Conservation (phyloP, 2,329 filamentous ascomycete species). For the Neonectria punicea region DNA sequence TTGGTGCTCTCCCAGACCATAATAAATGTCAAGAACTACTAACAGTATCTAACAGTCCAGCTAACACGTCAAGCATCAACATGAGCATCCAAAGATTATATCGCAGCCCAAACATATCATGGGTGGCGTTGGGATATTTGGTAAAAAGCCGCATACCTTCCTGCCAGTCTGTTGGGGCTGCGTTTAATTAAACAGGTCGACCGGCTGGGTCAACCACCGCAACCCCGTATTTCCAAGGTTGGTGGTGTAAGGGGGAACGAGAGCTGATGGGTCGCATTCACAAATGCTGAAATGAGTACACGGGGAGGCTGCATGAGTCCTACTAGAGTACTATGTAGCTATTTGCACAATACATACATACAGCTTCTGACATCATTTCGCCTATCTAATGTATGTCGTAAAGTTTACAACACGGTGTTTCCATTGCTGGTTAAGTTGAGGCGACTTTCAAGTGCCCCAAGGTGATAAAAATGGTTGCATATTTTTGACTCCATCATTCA, state of each 20-base stretch:
- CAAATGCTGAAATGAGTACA: neutral
- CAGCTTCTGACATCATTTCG: too few species aligned
- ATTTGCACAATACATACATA: too few species aligned
- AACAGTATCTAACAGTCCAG: neutral
- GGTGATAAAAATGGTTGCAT: neutral
- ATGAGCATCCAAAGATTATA: neutral
- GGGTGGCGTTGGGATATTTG: neutral
- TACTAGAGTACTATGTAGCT: too few species aligned
- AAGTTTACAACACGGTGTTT: neutral
- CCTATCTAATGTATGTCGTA: neutral
- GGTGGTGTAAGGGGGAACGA: neutral
- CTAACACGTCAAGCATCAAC: neutral
- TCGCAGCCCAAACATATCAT: neutral
- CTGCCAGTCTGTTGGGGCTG: constrained; percentile 3
- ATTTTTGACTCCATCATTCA: neutral
- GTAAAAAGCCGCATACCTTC: neutral
- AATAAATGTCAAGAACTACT: constrained; percentile 2
- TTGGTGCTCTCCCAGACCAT: constrained; percentile 18
- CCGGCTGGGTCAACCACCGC: constrained; percentile 3
- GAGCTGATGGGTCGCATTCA: neutral
- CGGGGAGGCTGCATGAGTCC: neutral
- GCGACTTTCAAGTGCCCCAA: neutral
- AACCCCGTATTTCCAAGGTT: constrained; percentile 9
- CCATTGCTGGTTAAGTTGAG: neutral
- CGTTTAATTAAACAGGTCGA: constrained; percentile 19